phyloP scores from a whole-genome alignment of 1,139 yeast species.

The Tardiomyces digboiensis region DNA sequence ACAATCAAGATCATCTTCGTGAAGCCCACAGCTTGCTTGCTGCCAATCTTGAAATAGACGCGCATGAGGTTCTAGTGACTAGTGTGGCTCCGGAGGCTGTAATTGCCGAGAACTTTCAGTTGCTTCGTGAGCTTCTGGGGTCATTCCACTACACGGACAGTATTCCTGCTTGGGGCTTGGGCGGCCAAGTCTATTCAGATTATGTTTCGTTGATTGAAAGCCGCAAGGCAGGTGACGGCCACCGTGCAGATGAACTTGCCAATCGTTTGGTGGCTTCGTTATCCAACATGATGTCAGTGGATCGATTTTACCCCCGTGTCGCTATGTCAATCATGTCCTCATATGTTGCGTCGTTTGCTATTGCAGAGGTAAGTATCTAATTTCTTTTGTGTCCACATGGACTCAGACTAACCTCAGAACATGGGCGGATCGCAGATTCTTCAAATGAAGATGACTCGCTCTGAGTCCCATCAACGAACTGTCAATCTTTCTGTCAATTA shows the following conservation, averaged over 20 bases:
- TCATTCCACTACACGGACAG: conserved; percentile 35
- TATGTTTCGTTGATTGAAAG: conserved; percentile 15
- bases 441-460: not conserved
- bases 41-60: conserved; percentile 55
- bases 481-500: not conserved
- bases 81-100: conserved; percentile 64
- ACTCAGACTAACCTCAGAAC: too few species aligned
- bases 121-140: conserved; percentile 35
- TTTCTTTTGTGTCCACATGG: too few species aligned
- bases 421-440: not conserved
- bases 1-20: conserved; percentile 41
- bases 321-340: conserved; percentile 13
- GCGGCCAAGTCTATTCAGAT: conserved; percentile 30
- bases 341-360: conserved; percentile 7
- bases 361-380: too few species aligned
- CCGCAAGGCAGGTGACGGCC: not conserved
- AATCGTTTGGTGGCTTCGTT: conserved; percentile 24
- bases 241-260: conserved; percentile 4
- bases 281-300: conserved; percentile 7
- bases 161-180: conserved; percentile 42
- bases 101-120: conserved; percentile 32
- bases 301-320: conserved; percentile 5
- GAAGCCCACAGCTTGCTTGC: conserved; percentile 54
- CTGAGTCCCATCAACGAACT: not conserved
- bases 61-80: conserved; percentile 47